Evolutionary conservation across 1,139 yeast species (phyloP).

Genomic region (Nakaseomyces glabratus): DNA sequence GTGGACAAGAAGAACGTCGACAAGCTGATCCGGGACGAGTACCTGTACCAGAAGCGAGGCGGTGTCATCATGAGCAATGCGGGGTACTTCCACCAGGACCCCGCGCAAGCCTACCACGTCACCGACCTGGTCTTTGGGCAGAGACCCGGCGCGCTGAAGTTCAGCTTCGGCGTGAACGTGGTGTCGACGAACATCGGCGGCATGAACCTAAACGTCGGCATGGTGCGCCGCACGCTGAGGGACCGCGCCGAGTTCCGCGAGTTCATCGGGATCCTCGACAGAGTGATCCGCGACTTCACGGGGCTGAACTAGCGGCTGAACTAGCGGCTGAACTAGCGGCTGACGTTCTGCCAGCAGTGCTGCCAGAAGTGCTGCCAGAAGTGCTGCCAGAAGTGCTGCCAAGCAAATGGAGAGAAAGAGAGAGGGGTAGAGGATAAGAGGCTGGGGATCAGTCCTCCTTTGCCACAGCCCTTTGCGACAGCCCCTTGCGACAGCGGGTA

Average conservation of each 20-base stretch:
- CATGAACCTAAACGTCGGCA: slow-evolving; percentile 18
- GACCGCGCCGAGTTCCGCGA: slow-evolving; percentile 13
- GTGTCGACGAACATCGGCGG: slow-evolving; percentile 21
- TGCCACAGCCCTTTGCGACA: too few species aligned
- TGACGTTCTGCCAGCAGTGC: too few species aligned
- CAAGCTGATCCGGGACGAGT: slow-evolving; percentile 15
- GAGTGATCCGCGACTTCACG: slow-evolving; percentile 9
- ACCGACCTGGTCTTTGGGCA: slow-evolving; percentile 21
- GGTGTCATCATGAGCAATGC: slow-evolving; percentile 24
- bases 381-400: too few species aligned
- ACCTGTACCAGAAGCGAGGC: slow-evolving; percentile 16
- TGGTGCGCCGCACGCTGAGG: slow-evolving; percentile 15
- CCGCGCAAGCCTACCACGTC: slow-evolving; percentile 8
- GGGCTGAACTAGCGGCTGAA: too few species aligned
- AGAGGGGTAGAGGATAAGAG: too few species aligned
- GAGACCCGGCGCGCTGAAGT: slow-evolving; percentile 20
- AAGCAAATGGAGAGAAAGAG: too few species aligned
- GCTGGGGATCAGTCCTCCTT: too few species aligned
- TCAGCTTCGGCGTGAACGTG: slow-evolving; percentile 18
- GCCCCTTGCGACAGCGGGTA: too few species aligned
- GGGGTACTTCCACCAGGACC: slow-evolving; percentile 16
- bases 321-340: too few species aligned
- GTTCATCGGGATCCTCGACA: slow-evolving; percentile 13
- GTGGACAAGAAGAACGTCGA: slow-evolving; percentile 18
- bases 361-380: too few species aligned